Evolutionary conservation across 305 asterid species (phyloP).

Genomic region (Fraxinus platypoda): DNA sequence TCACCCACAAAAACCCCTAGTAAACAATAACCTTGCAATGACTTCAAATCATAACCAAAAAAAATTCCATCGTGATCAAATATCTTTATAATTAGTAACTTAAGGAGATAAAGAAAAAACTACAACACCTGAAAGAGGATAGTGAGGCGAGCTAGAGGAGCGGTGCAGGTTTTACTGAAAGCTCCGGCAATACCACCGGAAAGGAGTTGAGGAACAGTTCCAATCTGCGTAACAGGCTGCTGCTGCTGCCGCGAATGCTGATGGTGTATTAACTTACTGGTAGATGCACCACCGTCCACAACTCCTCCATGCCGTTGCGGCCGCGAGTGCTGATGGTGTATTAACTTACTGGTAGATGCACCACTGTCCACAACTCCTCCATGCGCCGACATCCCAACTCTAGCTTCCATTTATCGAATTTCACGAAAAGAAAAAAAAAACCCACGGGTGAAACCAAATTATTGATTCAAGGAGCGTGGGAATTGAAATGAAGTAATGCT

Average conservation of each 20-base stretch:
- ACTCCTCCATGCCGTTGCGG: background rate
- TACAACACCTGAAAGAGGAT: slow-evolving; percentile 47
- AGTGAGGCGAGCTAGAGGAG: slow-evolving; percentile 46
- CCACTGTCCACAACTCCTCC: background rate
- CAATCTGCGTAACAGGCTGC: slow-evolving; percentile 32
- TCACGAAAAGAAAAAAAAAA: background rate
- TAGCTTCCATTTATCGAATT: background rate
- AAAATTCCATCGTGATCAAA: background rate
- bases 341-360: background rate
- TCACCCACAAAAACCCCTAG: background rate
- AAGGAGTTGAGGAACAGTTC: slow-evolving; percentile 48
- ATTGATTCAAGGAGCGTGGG: background rate
- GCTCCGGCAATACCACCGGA: slow-evolving; percentile 62
- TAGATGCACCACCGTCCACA: background rate
- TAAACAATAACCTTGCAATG: background rate
- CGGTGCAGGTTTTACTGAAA: slow-evolving; percentile 32
- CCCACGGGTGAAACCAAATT: background rate
- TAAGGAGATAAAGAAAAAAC: background rate
- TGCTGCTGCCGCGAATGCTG: slow-evolving; percentile 26
- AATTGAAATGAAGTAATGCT: background rate
- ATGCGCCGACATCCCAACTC: background rate
- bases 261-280: background rate
- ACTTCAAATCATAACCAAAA: background rate
- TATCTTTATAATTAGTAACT: background rate
- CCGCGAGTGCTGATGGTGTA: slow-evolving; percentile 17